Evolutionary conservation across 305 asterid genomes (phyloP).

Genomic region (Lippia alba): DNA sequence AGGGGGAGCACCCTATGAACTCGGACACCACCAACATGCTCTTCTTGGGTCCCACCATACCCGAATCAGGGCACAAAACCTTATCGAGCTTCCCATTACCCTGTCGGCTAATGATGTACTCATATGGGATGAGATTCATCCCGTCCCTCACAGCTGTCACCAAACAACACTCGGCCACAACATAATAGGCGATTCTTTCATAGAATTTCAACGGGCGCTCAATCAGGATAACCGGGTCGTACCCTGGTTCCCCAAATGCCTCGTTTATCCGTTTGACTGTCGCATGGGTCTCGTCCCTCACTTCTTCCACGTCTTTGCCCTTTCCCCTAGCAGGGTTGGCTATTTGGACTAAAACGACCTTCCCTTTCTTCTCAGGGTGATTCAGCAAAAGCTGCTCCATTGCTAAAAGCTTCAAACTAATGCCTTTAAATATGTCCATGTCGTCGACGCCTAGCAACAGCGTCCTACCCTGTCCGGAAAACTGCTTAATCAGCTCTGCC

Average conservation of each 20-base stretch:
- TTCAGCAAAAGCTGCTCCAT: conserved; percentile 79
- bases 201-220: conserved; percentile 73
- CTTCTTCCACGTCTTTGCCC: conserved; percentile 87
- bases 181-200: conserved; percentile 80
- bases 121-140: conserved; percentile 90
- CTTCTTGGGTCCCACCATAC: conserved; percentile 55
- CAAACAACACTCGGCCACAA: conserved; percentile 81
- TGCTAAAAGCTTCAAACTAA: conserved; percentile 78
- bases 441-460: conserved; percentile 85
- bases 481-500: conserved; percentile 63
- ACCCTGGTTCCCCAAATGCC: conserved; percentile 71
- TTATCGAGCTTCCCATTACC: conserved; percentile 70
- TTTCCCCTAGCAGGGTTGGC: conserved; percentile 88
- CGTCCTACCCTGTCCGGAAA: conserved; percentile 60
- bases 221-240: conserved; percentile 71
- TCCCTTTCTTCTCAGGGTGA: conserved; percentile 83
- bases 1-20: conserved; percentile 87
- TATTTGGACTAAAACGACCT: conserved; percentile 83
- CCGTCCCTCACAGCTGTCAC: conserved; percentile 95
- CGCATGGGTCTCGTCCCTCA: conserved; percentile 66
- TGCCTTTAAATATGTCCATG: conserved; percentile 91
- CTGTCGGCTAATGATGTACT: conserved; percentile 79
- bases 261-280: conserved; percentile 79
- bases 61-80: conserved; percentile 53
- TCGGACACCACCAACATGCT: conserved; percentile 92